A percentile compares a stretch with the other conserved stretches of the same genome.
These are phyloP conservation scores for Knufia fluminis DNA, from an alignment of 2,329 filamentous ascomycete genomes.

Conservation along the genomic window DNA sequence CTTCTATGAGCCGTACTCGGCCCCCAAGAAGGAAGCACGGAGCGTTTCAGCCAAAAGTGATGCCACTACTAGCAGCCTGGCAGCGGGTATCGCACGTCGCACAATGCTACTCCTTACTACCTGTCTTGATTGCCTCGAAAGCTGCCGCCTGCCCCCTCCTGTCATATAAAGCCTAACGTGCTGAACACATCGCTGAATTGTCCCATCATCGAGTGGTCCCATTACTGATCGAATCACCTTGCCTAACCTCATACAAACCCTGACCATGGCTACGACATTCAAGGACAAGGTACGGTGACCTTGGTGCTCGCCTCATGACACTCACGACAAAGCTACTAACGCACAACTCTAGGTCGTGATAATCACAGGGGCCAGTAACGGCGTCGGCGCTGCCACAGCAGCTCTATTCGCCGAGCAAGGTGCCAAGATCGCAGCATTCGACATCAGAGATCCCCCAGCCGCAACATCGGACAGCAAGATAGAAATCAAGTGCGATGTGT, in stretches of 20 bases:
- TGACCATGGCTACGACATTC: background rate
- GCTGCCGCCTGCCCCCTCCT: too few relatives aligned
- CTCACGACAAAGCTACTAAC: background rate
- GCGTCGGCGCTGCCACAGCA: constrained; percentile 26
- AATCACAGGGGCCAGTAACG: constrained; percentile 36
- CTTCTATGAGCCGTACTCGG: too few relatives aligned
- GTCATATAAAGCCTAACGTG: too few relatives aligned
- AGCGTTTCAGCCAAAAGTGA: background rate
- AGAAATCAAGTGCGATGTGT: constrained; percentile 5
- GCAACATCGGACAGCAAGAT: background rate
- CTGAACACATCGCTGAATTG: too few relatives aligned
- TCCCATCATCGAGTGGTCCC: too few relatives aligned
- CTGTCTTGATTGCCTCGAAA: too few relatives aligned
- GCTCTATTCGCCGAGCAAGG: constrained; percentile 11
- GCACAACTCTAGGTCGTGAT: constrained; percentile 25
- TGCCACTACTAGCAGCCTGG: background rate
- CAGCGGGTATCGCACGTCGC: too few relatives aligned
- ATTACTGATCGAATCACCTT: too few relatives aligned
- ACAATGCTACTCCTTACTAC: too few relatives aligned
- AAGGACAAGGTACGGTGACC: constrained; percentile 1
- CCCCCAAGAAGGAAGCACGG: background rate
- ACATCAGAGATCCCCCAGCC: background rate
- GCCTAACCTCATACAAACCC: too few relatives aligned
- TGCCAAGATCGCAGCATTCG: constrained; percentile 10
- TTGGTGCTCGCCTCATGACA: background rate